Base-by-base conservation (phyloP, 805 yeast genomes). In the Cyberlindnera suaveolens region DNA sequence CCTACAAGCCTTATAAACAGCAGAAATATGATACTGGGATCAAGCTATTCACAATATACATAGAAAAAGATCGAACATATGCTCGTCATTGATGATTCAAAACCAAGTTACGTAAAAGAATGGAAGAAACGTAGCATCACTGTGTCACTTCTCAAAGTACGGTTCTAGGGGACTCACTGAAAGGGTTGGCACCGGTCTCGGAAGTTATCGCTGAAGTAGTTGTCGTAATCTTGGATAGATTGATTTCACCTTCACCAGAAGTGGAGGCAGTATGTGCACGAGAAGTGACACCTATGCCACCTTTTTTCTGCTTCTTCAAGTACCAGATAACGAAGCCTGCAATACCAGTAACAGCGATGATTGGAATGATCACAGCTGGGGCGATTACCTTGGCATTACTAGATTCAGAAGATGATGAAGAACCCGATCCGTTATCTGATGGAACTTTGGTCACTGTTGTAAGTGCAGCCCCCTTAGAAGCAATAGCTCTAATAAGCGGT, bases 281-380 rank as follows among this genome's bases (percentile, higher is more conserved):
- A 27, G 43, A 39, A 36, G 16, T 38, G 11, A 43, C 10, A n/a
- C 36, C 27, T 18, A 38, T 18, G 18, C 38, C 37, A 15, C 43
- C 15, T 6, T 37, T 46, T 41, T 50, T 50, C 48, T 54, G 52
- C 34, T 53, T 60, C 40, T 52, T 51, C 44, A 65, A 49, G 53
- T 59, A 67, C 56, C 47, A 61, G 41, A 63, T 41, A 23, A 67
- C 64, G 39, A 50, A 61, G 31, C 43, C 47, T 2, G 62, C 58
- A 31, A 68, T 52, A 1, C 54, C 48, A 17, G 53, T 47, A 17
- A 63, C 56, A 3, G 57, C 67, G 11, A 67, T 60, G 7, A 70
- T 65, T 38, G 74, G 73, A 10, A 68, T 69, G 18, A 69, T 63
- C 13, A 70, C 72, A 13, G 72, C 71, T 40, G 74, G 72, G 13